A percentile compares a stretch with the other conserved stretches of the same genome.
phyloP scores from a whole-genome alignment of 2,329 filamentous ascomycete genomes.

The Penicillium oxalicum region DNA sequence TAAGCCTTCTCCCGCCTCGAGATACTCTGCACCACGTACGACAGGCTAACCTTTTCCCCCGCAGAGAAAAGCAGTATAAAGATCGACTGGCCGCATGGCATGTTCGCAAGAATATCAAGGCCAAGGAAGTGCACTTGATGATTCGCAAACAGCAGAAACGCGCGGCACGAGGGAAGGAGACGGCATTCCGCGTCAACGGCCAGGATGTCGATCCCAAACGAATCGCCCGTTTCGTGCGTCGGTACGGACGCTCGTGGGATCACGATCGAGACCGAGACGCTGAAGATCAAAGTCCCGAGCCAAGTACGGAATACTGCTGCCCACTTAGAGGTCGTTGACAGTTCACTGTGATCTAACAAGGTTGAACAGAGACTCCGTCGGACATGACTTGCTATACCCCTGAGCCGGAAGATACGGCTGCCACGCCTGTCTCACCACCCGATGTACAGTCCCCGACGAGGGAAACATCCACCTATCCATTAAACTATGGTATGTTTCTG shows the following conservation, averaged over 20 bases:
- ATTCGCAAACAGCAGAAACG: conserved; percentile 35
- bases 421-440: conserved; percentile 25
- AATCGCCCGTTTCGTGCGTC: conserved; percentile 30
- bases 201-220: conserved; percentile 32
- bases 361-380: conserved; percentile 28
- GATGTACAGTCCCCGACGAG: conserved; percentile 24
- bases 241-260: conserved; percentile 27
- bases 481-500: conserved; percentile 9
- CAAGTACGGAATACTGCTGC: conserved; percentile 19
- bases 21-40: background rate
- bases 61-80: conserved; percentile 37
- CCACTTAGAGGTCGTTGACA: no score
- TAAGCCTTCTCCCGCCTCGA: background rate
- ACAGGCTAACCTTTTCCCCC: conserved; percentile 13
- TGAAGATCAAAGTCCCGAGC: conserved; percentile 27
- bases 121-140: conserved; percentile 34
- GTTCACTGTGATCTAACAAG: background rate
- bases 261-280: conserved; percentile 15
- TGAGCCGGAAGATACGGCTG: conserved; percentile 25
- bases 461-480: conserved; percentile 15
- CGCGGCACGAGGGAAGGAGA: conserved; percentile 33
- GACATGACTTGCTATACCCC: conserved; percentile 37
- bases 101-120: conserved; percentile 36
- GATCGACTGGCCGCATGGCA: conserved; percentile 35
- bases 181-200: conserved; percentile 31